Evolutionary conservation across 108 stramenopile species (phyloP), one percentile per base, ranked within the genome.

Genomic region (Cyclotella atomus): DNA sequence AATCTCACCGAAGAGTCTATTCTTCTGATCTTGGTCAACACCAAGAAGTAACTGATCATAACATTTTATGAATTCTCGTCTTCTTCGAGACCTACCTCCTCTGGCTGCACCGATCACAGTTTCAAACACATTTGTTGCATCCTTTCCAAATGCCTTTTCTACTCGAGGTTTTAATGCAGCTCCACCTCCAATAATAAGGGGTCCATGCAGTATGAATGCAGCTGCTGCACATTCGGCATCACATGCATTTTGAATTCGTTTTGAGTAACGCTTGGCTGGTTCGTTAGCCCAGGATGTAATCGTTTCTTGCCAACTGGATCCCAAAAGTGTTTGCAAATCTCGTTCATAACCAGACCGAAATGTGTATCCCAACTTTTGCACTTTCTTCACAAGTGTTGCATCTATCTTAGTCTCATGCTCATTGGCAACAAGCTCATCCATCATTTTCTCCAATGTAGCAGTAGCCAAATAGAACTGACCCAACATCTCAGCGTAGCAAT

Each of bases 131-230:
- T 79, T 60, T 21, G 67, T 79, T 15, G 77, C 84, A 44, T 60
- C 73, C 38, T 70, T 54, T 3, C 85, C 85, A 68, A 72, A 85
- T 29, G 77, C 43, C 24, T 63, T 65, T 32, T 76, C 53, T 7
- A 83, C 82, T 62, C 73, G 17, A 6, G 85, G 85, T 63, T 53
- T 71, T 30, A 77, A 49, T 29, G 65, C 70, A 16, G 85, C 82
- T 4, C 85, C 85, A 20, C 85, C 85, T 12, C 85, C 85, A 36
- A 85, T 83, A 23, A 85, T 46, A 15, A 85, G 55, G 0, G 85
- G 81, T 15, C 85, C 85, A 78, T 82, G 82, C 35, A 85, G 63
- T 15, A 79, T 70, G 45, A 83, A 82, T 2, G 70, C 75, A 19
- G 82, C 85, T n/a, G 81, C 85, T 21, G 65, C 77, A 34, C 68